Conservation (phyloP, 495 filamentous ascomycete species). For the Platismatia glauca region DNA sequence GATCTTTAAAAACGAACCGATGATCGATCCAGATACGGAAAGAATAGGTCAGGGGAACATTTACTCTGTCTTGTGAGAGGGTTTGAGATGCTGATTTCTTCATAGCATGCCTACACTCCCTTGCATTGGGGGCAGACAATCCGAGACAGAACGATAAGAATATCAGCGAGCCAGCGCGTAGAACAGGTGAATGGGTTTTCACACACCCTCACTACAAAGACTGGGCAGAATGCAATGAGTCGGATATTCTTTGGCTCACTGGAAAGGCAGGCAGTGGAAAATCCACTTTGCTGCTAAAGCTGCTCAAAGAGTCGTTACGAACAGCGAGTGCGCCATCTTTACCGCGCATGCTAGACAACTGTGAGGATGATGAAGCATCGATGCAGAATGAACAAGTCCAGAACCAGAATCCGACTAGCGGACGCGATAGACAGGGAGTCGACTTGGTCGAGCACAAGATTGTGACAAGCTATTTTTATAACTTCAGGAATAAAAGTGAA, state of each 20-base stretch:
- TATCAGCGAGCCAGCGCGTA: slow-evolving; percentile 2
- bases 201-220: slow-evolving; percentile 4
- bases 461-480: slow-evolving; percentile 5
- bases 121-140: slow-evolving; percentile 1
- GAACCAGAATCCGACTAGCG: not conserved
- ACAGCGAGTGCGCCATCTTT: slow-evolving; percentile 1
- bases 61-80: not conserved
- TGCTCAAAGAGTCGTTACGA: slow-evolving; percentile 5
- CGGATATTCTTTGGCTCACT: slow-evolving; percentile 4
- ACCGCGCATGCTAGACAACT: not conserved
- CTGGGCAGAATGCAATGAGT: not conserved
- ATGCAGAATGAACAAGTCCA: not conserved
- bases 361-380: slow-evolving; percentile 4
- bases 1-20: slow-evolving; percentile 1
- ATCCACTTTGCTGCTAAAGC: slow-evolving; percentile 6
- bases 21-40: slow-evolving; percentile 3
- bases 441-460: slow-evolving; percentile 6
- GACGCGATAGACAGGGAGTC: not conserved
- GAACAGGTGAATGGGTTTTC: slow-evolving; percentile 6
- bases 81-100: not conserved
- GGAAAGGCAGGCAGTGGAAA: slow-evolving; percentile 6
- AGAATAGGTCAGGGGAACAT: slow-evolving; percentile 2
- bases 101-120: slow-evolving; percentile 4
- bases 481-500: slow-evolving; percentile 1
- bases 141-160: slow-evolving; percentile 1